A percentile compares a stretch with the other conserved stretches of the same genome.
Evolutionary conservation across 2,329 filamentous ascomycete genomes (phyloP).

Genomic region (Rhinocladiella mackenziei): DNA sequence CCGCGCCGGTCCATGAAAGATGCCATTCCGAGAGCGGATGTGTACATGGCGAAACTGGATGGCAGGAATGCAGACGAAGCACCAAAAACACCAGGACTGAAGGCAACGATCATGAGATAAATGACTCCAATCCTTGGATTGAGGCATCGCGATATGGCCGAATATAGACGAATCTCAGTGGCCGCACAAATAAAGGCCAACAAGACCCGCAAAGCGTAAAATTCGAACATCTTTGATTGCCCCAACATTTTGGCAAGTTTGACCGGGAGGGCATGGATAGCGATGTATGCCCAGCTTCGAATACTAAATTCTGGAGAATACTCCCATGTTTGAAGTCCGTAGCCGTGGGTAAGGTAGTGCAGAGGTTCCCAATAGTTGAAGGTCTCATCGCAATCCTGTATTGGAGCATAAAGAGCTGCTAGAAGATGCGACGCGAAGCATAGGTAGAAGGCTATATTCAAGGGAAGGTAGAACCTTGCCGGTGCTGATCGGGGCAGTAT

Average conservation of each 20-base stretch:
- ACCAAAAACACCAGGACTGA: constrained; percentile 90
- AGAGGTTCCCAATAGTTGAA: constrained; percentile 99
- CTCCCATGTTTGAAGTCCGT: constrained; percentile 96
- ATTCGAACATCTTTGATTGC: constrained; percentile 58
- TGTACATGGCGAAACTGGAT: constrained; percentile 96
- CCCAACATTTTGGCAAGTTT: constrained; percentile 59
- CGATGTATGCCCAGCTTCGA: constrained; percentile 88
- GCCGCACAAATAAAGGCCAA: constrained; percentile 74
- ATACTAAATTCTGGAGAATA: constrained; percentile 95
- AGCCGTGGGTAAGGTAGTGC: constrained; percentile 88
- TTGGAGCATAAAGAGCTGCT: constrained; percentile 78
- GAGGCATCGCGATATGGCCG: constrained; percentile 68
- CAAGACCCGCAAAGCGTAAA: constrained; percentile 76
- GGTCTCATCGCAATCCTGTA: constrained; percentile 97
- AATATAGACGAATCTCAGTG: constrained; percentile 77
- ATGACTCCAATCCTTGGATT: constrained; percentile 80
- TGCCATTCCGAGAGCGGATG: constrained; percentile 75
- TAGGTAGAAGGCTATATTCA: constrained; percentile 73
- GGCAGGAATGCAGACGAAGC: constrained; percentile 82
- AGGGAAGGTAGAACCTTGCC: constrained; percentile 59
- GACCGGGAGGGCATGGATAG: constrained; percentile 69
- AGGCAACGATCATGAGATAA: constrained; percentile 71
- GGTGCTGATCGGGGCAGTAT: constrained; percentile 39
- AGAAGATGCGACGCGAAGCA: constrained; percentile 70
- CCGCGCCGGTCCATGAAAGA: constrained; percentile 88